Percentiles rank a stretch among this genome's conserved stretches.
Conservation (phyloP, 495 filamentous ascomycete genomes). For the Xanthoparmelia taractica region DNA sequence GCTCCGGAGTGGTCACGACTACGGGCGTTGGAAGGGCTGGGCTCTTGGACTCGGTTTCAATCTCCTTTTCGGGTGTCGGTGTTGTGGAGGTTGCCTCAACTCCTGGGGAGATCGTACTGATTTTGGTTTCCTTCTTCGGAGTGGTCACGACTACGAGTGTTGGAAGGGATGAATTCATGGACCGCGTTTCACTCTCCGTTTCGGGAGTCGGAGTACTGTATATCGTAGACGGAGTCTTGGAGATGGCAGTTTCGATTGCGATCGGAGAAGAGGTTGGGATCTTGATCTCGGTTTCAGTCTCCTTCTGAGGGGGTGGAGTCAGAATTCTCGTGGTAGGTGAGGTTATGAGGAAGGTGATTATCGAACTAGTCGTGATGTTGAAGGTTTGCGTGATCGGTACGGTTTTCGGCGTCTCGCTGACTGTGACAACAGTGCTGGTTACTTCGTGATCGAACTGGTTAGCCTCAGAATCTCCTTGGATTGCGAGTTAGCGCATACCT, state of each 20-base stretch:
- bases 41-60: background rate
- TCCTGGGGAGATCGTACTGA: too few species aligned
- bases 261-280: background rate
- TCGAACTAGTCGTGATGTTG: slow-evolving; percentile 1
- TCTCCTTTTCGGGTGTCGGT: background rate
- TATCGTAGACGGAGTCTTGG: background rate
- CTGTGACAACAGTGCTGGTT: slow-evolving; percentile 10
- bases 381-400: slow-evolving; percentile 1
- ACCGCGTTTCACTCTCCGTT: background rate
- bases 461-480: background rate
- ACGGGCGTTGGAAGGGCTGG: background rate
- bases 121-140: too few species aligned
- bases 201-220: background rate
- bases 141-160: background rate
- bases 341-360: slow-evolving; percentile 5
- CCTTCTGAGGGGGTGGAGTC: background rate
- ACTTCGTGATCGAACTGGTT: slow-evolving; percentile 4
- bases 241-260: background rate
- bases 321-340: background rate
- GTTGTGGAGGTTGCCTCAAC: too few species aligned
- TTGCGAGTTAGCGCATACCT: background rate
- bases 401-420: background rate
- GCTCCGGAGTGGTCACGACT: background rate
- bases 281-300: background rate
- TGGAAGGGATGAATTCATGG: background rate